Percentiles rank a stretch among this genome's conserved stretches.
Conservation (phyloP, 2,329 filamentous ascomycete species). For the Cladosporium colombiae region DNA sequence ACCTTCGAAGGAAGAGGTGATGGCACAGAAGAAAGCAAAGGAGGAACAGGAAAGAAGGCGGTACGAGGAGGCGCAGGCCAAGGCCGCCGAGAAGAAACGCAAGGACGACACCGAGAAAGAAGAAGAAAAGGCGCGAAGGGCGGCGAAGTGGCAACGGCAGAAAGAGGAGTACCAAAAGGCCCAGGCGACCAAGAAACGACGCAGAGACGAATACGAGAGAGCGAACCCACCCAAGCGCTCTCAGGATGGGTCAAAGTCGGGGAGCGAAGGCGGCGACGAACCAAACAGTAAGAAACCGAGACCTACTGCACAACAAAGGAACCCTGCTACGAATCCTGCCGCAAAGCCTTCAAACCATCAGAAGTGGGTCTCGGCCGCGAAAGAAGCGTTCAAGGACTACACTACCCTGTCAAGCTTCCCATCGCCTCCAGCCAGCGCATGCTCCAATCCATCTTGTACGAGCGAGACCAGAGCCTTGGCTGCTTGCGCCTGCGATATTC, state of each 20-base stretch:
- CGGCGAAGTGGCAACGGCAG: background rate
- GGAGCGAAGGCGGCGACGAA: background rate
- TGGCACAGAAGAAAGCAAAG: background rate
- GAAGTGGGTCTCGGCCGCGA: background rate
- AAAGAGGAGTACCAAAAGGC: background rate
- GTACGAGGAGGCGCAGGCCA: background rate
- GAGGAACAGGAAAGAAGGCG: background rate
- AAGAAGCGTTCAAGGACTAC: background rate
- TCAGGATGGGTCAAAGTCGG: background rate
- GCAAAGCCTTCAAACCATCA: background rate
- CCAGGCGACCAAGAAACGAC: background rate
- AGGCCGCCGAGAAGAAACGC: background rate
- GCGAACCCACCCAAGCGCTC: background rate
- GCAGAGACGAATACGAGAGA: background rate
- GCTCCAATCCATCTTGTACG: background rate
- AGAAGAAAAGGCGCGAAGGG: background rate
- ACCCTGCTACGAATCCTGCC: background rate
- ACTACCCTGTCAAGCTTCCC: background rate
- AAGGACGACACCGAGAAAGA: background rate
- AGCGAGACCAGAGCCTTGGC: background rate
- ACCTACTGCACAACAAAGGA: background rate
- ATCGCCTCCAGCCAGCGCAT: background rate
- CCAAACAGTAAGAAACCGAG: background rate
- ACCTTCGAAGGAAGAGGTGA: background rate
- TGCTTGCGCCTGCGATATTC: slow-evolving; percentile 3